Evolutionary conservation across 805 yeast genomes (phyloP).

Genomic region (Metschnikowia vanudenii): DNA sequence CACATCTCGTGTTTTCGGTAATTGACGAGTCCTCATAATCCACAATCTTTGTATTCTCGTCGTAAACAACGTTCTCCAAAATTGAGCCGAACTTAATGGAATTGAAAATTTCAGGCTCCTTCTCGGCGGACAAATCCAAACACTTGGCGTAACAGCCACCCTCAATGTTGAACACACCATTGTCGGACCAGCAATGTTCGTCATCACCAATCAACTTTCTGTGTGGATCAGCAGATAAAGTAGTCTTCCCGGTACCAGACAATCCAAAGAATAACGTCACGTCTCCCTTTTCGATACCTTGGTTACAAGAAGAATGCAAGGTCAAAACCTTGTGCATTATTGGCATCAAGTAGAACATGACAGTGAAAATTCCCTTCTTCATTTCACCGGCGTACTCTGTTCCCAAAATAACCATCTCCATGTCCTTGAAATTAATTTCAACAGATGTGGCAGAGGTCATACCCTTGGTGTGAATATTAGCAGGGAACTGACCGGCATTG

Average conservation of each 20-base stretch:
- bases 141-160: conserved; percentile 99
- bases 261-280: conserved; percentile 95
- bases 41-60: conserved; percentile 72
- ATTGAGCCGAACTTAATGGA: conserved; percentile 94
- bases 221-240: conserved; percentile 93
- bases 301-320: conserved; percentile 92
- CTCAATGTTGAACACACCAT: conserved; percentile 98
- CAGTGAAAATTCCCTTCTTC: conserved; percentile 99
- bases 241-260: conserved; percentile 98
- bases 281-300: conserved; percentile 77
- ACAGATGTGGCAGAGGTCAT: conserved; percentile 96
- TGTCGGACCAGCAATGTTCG: conserved; percentile 99
- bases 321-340: conserved; percentile 87
- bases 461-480: conserved; percentile 92
- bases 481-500: conserved; percentile 99
- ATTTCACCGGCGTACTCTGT: conserved; percentile 99
- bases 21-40: conserved; percentile 79
- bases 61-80: conserved; percentile 88
- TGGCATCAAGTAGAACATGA: conserved; percentile 98
- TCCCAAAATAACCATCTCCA: conserved; percentile 99
- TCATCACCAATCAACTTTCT: conserved; percentile 96
- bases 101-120: conserved; percentile 96
- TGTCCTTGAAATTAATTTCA: conserved; percentile 92
- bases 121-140: conserved; percentile 81
- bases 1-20: conserved; percentile 98